A percentile compares a stretch with the other conserved stretches of the same genome.
phyloP scores from a whole-genome alignment of 2,329 filamentous ascomycete genomes.

The Cladosporium colombiae region DNA sequence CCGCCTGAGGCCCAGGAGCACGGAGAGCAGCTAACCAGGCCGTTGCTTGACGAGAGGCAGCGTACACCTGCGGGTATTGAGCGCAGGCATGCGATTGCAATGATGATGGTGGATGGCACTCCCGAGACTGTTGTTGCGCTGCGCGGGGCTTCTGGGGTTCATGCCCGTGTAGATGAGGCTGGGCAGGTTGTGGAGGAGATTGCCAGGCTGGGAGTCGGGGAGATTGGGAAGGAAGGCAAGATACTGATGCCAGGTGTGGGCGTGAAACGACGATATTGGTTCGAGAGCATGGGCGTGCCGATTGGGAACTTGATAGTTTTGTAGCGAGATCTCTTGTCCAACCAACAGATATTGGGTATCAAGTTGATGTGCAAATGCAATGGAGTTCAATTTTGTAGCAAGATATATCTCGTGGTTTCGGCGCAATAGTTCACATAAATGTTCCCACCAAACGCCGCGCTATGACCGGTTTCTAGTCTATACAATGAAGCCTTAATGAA shows the following conservation, averaged over 20 bases:
- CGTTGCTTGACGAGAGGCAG: slow-evolving; percentile 75
- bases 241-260: slow-evolving; percentile 65
- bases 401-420: not conserved
- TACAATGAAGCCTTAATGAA: not conserved
- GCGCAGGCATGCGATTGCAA: slow-evolving; percentile 71
- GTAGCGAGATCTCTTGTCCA: not conserved
- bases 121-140: slow-evolving; percentile 66
- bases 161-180: slow-evolving; percentile 26
- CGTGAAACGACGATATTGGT: slow-evolving; percentile 73
- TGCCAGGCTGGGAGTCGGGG: not conserved
- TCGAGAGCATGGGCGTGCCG: slow-evolving; percentile 76
- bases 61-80: slow-evolving; percentile 67
- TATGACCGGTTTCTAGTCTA: slow-evolving; percentile 16
- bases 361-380: not conserved
- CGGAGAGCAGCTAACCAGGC: slow-evolving; percentile 53
- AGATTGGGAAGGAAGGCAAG: slow-evolving; percentile 49
- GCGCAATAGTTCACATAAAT: not conserved
- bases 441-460: slow-evolving; percentile 6
- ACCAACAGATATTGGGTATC: too few relatives aligned
- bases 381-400: not conserved
- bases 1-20: slow-evolving; percentile 52
- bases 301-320: slow-evolving; percentile 76
- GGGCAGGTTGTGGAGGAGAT: slow-evolving; percentile 23
- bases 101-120: slow-evolving; percentile 80
- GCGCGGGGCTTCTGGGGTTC: slow-evolving; percentile 51